Conservation (phyloP, 1,284 basidiomycete genomes). For the Melampsora abietis-canadensis region DNA sequence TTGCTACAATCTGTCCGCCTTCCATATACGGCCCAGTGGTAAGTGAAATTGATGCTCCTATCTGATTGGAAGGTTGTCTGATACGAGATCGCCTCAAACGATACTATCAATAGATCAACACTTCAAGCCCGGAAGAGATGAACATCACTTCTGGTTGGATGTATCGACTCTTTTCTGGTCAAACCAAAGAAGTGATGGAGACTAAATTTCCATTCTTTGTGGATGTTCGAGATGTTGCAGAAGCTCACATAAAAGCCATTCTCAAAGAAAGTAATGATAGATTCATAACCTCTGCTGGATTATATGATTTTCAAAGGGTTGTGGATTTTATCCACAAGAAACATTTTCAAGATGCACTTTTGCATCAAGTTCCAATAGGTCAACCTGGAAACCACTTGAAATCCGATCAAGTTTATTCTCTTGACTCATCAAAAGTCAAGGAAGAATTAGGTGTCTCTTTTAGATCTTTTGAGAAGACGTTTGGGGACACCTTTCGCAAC, state of each 20-base stretch:
- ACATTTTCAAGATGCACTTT: background rate
- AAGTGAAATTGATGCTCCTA: background rate
- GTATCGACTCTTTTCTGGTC: constrained; percentile 5
- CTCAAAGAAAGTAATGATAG: background rate
- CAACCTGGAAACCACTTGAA: constrained; percentile 7
- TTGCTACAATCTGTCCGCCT: constrained; percentile 61
- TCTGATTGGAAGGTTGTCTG: no score
- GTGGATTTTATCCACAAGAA: background rate
- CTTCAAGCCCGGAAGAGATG: constrained; percentile 5
- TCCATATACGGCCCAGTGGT: constrained; percentile 53
- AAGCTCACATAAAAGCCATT: constrained; percentile 18
- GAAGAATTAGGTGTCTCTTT: constrained; percentile 5
- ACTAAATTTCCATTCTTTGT: constrained; percentile 15
- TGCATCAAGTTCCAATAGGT: background rate
- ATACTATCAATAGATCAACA: constrained; percentile 7
- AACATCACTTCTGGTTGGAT: constrained; percentile 9
- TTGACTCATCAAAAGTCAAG: constrained; percentile 5
- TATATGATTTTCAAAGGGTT: constrained; percentile 20
- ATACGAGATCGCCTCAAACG: background rate
- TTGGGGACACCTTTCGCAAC: constrained; percentile 9
- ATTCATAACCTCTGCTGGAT: constrained; percentile 8
- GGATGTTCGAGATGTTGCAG: constrained; percentile 29
- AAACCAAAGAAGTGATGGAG: constrained; percentile 1
- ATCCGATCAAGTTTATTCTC: constrained; percentile 5
- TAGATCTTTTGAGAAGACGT: constrained; percentile 12